A percentile compares a stretch with the other conserved stretches of the same genome.
phyloP scores from a whole-genome alignment of 2,329 filamentous ascomycete species.

The Akanthomyces dipterigenus region DNA sequence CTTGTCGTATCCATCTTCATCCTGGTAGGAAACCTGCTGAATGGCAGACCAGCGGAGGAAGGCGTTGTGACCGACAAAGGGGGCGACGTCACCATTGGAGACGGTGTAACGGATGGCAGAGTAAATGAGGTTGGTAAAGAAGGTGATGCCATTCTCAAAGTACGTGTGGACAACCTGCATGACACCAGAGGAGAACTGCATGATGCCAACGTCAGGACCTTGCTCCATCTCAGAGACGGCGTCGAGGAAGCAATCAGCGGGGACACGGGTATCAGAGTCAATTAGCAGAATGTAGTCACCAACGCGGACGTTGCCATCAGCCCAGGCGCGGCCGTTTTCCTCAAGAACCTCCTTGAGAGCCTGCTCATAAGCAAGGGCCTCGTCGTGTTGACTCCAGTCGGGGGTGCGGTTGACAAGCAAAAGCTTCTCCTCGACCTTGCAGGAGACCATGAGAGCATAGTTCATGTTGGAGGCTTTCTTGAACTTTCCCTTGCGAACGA shows the following conservation, averaged over 20 bases:
- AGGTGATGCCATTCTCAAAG: constrained; percentile 69
- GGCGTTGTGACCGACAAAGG: constrained; percentile 74
- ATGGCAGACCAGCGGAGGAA: constrained; percentile 58
- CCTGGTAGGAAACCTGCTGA: constrained; percentile 32
- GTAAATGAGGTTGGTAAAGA: constrained; percentile 75
- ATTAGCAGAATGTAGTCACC: constrained; percentile 62
- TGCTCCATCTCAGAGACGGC: constrained; percentile 64
- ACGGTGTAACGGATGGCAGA: constrained; percentile 65
- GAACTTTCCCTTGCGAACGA: constrained; percentile 55
- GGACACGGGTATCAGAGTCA: constrained; percentile 64
- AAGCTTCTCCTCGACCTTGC: constrained; percentile 55
- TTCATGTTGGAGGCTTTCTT: constrained; percentile 76
- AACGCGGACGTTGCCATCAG: constrained; percentile 53
- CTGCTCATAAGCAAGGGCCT: constrained; percentile 51
- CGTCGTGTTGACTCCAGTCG: constrained; percentile 45
- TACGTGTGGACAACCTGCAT: constrained; percentile 69
- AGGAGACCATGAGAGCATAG: constrained; percentile 57
- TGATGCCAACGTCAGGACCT: constrained; percentile 62
- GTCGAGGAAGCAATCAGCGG: constrained; percentile 60
- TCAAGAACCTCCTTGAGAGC: constrained; percentile 47
- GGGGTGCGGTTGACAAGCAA: constrained; percentile 46
- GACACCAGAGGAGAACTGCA: constrained; percentile 67
- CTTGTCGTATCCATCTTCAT: constrained; percentile 48
- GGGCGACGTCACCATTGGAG: constrained; percentile 63
- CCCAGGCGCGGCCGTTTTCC: constrained; percentile 42